These are phyloP conservation scores for Seiridium cupressi DNA, from an alignment of 2,329 filamentous ascomycete species.

Conservation along the genomic window DNA sequence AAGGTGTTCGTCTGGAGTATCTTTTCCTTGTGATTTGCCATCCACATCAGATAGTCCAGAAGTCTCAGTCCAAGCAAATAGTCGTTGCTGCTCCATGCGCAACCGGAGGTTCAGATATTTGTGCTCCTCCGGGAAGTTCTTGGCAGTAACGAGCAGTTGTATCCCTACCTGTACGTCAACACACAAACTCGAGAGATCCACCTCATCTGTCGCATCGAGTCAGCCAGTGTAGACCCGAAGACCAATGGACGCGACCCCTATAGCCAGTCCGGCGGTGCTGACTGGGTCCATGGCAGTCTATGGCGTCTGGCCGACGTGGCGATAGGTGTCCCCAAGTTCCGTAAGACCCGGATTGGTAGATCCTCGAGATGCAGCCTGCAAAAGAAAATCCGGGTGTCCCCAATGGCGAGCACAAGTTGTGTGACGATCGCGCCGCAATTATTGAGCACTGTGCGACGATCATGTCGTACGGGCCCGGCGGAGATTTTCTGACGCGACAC, in stretches of 20 bases:
- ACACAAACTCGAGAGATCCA: not conserved
- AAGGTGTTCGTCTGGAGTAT: conserved; percentile 46
- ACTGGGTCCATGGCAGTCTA: conserved; percentile 39
- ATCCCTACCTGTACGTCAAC: conserved; percentile 31
- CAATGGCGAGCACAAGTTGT: not conserved
- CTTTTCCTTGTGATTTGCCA: conserved; percentile 34
- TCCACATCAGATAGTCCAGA: conserved; percentile 46
- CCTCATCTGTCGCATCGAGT: conserved; percentile 33
- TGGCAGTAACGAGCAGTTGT: conserved; percentile 46
- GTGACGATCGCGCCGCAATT: not conserved
- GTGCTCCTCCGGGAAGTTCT: conserved; percentile 45
- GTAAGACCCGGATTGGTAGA: too few species aligned
- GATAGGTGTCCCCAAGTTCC: too few species aligned
- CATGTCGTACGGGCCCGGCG: not conserved
- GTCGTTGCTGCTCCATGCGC: conserved; percentile 48
- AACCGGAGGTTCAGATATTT: conserved; percentile 46
- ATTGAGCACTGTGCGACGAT: not conserved
- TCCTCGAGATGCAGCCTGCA: not conserved
- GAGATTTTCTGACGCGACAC: not conserved
- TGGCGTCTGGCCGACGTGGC: too few species aligned
- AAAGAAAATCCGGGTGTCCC: not conserved
- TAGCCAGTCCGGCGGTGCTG: conserved; percentile 38
- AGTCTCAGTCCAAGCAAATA: conserved; percentile 49
- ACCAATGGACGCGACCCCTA: conserved; percentile 43
- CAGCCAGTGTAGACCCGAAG: conserved; percentile 45